phyloP scores from a whole-genome alignment of 1,139 yeast genomes.

The Debaryomyces nepalensis region DNA sequence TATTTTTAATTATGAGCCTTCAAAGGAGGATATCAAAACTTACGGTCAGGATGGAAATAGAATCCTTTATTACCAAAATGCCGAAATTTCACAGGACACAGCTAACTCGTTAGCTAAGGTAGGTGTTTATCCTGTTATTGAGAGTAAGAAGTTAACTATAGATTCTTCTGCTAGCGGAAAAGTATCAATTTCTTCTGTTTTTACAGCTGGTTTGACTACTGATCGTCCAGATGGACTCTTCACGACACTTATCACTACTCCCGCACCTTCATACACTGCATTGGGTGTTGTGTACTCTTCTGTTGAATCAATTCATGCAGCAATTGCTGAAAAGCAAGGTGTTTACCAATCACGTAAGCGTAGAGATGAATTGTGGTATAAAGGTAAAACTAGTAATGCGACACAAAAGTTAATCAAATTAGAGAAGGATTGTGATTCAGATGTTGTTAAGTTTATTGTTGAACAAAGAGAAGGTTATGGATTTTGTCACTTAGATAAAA shows the following conservation, averaged over 20 bases:
- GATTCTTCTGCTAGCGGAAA: conserved; percentile 34
- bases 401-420: conserved; percentile 74
- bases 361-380: conserved; percentile 86
- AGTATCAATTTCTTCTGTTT: conserved; percentile 54
- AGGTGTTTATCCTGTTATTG: conserved; percentile 56
- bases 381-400: conserved; percentile 95
- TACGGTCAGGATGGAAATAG: conserved; percentile 46
- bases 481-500: conserved; percentile 84
- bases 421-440: conserved; percentile 89
- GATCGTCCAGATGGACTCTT: conserved; percentile 88
- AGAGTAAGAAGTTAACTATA: conserved; percentile 46
- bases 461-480: conserved; percentile 78
- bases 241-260: conserved; percentile 83
- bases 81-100: conserved; percentile 26
- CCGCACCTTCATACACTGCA: conserved; percentile 54
- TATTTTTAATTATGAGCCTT: conserved; percentile 23
- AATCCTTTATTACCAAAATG: conserved; percentile 38
- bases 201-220: conserved; percentile 64
- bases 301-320: conserved; percentile 75
- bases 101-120: conserved; percentile 36
- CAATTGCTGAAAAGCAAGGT: conserved; percentile 81
- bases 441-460: conserved; percentile 84
- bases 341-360: conserved; percentile 92
- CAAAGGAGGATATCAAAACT: conserved; percentile 25
- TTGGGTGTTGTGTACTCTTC: conserved; percentile 94